Evolutionary conservation across 2,329 filamentous ascomycete genomes (phyloP).

Genomic region (Trichoderma sp.): DNA sequence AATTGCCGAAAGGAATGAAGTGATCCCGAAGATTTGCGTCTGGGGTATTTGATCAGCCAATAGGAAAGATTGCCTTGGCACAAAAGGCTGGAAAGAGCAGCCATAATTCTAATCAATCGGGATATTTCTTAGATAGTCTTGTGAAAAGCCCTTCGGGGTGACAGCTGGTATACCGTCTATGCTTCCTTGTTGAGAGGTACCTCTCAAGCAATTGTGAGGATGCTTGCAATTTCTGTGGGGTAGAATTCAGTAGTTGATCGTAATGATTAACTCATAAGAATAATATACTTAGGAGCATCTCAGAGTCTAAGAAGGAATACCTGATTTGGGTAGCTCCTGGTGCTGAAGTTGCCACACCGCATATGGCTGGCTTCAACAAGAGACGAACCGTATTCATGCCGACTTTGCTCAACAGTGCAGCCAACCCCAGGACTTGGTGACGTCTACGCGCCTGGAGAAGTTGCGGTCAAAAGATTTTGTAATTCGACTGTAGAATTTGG

Average conservation of each 20-base stretch:
- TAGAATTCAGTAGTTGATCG: background rate
- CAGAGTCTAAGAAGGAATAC: background rate
- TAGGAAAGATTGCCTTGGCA: background rate
- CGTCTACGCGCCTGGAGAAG: background rate
- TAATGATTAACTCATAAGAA: no score
- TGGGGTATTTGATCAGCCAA: conserved; percentile 15
- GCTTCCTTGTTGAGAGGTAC: background rate
- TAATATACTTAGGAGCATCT: background rate
- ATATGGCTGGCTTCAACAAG: background rate
- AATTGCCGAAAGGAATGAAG: conserved; percentile 27
- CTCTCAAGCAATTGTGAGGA: background rate
- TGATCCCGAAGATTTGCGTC: conserved; percentile 14
- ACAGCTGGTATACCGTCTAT: background rate
- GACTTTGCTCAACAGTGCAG: background rate
- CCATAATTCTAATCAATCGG: background rate
- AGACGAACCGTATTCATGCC: background rate
- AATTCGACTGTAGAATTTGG: background rate
- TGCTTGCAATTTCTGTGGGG: background rate
- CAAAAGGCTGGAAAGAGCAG: conserved; percentile 6
- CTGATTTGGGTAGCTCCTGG: background rate
- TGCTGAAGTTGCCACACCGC: background rate
- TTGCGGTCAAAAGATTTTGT: background rate
- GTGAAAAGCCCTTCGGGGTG: background rate
- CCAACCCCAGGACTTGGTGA: background rate
- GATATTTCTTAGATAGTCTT: background rate